phyloP scores from a whole-genome alignment of 1,284 basidiomycete genomes.

The Tremellales sp. region DNA sequence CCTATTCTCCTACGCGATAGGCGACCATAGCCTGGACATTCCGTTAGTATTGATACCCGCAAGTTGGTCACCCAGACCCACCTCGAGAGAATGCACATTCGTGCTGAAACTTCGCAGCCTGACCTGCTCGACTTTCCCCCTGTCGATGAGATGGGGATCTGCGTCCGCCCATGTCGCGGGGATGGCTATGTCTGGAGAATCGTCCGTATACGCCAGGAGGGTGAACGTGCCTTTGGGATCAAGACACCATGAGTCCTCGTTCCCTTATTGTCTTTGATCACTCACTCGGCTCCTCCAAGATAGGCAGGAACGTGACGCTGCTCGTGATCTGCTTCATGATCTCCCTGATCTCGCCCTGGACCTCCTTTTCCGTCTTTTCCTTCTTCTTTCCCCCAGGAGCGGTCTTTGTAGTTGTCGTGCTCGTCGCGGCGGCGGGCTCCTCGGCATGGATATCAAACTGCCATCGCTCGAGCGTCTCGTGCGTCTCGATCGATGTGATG shows the following conservation, averaged over 20 bases:
- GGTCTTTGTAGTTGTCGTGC: background rate
- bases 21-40: slow-evolving; percentile 43
- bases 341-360: slow-evolving; percentile 94
- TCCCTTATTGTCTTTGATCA: slow-evolving; percentile 35
- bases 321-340: slow-evolving; percentile 99
- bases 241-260: background rate
- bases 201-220: slow-evolving; percentile 86
- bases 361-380: slow-evolving; percentile 72
- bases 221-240: slow-evolving; percentile 63
- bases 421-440: slow-evolving; percentile 29
- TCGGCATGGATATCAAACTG: slow-evolving; percentile 90
- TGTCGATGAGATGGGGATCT: slow-evolving; percentile 90
- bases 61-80: slow-evolving; percentile 13
- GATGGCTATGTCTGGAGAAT: slow-evolving; percentile 66
- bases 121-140: slow-evolving; percentile 93
- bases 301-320: slow-evolving; percentile 90
- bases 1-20: slow-evolving; percentile 43
- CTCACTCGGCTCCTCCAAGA: slow-evolving; percentile 88
- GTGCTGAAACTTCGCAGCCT: slow-evolving; percentile 86
- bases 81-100: slow-evolving; percentile 84
- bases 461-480: slow-evolving; percentile 92
- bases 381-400: slow-evolving; percentile 23
- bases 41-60: no score
- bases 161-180: slow-evolving; percentile 81
- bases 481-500: slow-evolving; percentile 90